Percentiles rank a stretch among this genome's conserved stretches.
phyloP scores from a whole-genome alignment of 768 basidiomycete species.

The Hygrophorus russula region DNA sequence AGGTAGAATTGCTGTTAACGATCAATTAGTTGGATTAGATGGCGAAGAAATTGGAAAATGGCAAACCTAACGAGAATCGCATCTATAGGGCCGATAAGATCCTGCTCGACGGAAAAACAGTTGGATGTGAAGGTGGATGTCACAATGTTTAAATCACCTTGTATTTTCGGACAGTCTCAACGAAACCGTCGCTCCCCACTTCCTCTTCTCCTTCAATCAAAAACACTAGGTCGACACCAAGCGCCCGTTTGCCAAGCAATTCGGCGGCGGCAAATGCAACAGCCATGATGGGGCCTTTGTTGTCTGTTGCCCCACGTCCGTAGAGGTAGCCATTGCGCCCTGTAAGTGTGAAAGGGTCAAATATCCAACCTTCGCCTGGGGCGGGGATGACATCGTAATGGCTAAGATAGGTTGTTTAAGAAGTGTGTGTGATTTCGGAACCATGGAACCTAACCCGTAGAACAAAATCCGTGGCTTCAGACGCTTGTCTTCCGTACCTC shows the following conservation, averaged over 20 bases:
- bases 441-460: constrained; percentile 59
- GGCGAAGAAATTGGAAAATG: not conserved
- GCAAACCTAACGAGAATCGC: constrained; percentile 76
- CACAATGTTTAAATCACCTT: constrained; percentile 36
- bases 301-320: constrained; percentile 85
- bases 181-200: constrained; percentile 82
- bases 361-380: constrained; percentile 60
- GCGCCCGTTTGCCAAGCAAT: constrained; percentile 54
- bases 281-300: constrained; percentile 93
- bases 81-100: constrained; percentile 77
- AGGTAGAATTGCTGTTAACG: constrained; percentile 74
- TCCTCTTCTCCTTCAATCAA: constrained; percentile 97
- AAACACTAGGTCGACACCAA: constrained; percentile 83
- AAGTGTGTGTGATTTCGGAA: not conserved
- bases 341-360: constrained; percentile 72
- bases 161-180: constrained; percentile 58
- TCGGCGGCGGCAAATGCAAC: constrained; percentile 84
- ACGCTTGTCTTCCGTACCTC: constrained; percentile 47
- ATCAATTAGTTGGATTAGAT: not conserved
- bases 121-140: not conserved
- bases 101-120: constrained; percentile 26
- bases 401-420: constrained; percentile 22
- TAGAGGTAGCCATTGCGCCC: constrained; percentile 86
- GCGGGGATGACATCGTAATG: constrained; percentile 98
- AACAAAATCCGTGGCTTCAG: constrained; percentile 72